Evolutionary conservation across 352 stramenopile species (phyloP).

Genomic region (Phytophthora pluvialis): DNA sequence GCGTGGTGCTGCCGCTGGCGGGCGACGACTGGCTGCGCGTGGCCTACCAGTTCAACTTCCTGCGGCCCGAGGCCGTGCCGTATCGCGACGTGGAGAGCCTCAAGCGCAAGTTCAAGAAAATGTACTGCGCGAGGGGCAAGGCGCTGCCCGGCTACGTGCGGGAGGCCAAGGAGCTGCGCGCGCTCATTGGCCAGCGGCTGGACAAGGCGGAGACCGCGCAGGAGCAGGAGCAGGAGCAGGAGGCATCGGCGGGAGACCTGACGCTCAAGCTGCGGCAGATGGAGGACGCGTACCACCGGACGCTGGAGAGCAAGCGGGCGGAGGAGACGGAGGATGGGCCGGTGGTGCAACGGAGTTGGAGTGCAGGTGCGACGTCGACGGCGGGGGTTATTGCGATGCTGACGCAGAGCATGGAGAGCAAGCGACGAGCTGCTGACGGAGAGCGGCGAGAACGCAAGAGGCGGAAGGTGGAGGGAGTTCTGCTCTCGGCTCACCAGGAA

Average conservation of each 20-base stretch:
- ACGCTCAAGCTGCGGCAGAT: slow-evolving; percentile 4
- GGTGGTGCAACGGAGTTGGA: background rate
- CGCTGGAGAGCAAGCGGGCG: background rate
- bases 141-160: slow-evolving; percentile 1
- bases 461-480: background rate
- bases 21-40: slow-evolving; percentile 72
- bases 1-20: slow-evolving; percentile 52
- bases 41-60: slow-evolving; percentile 72
- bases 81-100: slow-evolving; percentile 20
- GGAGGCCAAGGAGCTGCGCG: slow-evolving; percentile 2
- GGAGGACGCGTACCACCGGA: slow-evolving; percentile 3
- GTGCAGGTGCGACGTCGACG: background rate
- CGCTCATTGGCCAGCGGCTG: background rate
- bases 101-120: slow-evolving; percentile 79
- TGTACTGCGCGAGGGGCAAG: slow-evolving; percentile 53
- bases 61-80: slow-evolving; percentile 3
- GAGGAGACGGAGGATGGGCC: background rate
- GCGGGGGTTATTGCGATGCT: background rate
- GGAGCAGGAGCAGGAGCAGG: background rate
- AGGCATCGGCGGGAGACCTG: background rate
- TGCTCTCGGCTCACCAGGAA: background rate
- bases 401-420: slow-evolving; percentile 5
- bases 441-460: background rate
- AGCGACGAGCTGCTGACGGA: background rate
- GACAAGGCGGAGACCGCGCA: background rate